Conservation (phyloP, 208 protist species). For the Acanthamoeba triangularis region DNA sequence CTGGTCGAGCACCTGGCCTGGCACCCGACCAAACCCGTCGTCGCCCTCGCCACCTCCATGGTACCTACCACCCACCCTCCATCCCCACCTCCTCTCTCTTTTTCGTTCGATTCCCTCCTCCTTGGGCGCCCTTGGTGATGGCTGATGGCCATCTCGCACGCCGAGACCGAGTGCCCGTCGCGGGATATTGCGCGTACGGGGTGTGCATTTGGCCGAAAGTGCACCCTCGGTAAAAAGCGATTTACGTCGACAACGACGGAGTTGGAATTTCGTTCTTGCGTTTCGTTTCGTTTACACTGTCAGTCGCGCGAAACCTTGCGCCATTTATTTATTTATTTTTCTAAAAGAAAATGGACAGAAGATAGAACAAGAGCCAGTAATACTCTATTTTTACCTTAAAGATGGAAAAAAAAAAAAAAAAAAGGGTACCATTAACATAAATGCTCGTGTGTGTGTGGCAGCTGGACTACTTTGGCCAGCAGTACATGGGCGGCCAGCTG, state of each 20-base stretch:
- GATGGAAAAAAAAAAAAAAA: no score
- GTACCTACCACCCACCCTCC: neutral
- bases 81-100: no score
- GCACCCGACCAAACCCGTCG: conserved; percentile 34
- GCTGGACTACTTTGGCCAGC: conserved; percentile 32
- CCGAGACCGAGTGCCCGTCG: neutral
- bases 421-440: no score
- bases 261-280: no score
- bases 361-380: no score
- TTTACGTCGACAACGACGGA: neutral
- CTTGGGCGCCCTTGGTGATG: neutral
- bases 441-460: no score
- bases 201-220: neutral
- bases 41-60: conserved; percentile 51
- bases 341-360: no score
- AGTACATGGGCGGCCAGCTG: conserved; percentile 48
- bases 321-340: no score
- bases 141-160: neutral
- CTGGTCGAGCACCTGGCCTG: conserved; percentile 28
- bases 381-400: no score
- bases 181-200: neutral
- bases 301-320: no score
- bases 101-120: neutral
- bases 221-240: neutral
- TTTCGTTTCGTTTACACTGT: no score